Evolutionary conservation across 345 rosid species (phyloP).

Genomic region (Turritis glabra): DNA sequence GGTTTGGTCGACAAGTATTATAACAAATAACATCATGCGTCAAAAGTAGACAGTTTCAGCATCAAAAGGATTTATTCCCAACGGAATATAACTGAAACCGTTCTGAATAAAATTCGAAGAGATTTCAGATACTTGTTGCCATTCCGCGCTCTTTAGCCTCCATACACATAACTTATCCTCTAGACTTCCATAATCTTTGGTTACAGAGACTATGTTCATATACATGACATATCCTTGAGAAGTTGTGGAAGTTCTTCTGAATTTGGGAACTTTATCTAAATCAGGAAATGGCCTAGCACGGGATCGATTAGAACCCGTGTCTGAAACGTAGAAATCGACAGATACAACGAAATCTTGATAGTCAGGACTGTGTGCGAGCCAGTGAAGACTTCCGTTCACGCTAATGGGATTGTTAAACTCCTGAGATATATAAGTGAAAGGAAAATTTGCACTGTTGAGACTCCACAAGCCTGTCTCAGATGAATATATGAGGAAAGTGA

Average conservation of each 20-base stretch:
- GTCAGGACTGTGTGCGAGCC: not conserved
- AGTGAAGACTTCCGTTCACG: constrained; percentile 18
- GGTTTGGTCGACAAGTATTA: no score
- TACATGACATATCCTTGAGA: constrained; percentile 16
- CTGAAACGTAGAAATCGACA: not conserved
- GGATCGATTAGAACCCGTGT: not conserved
- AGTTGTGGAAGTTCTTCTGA: not conserved
- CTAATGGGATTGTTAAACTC: not conserved
- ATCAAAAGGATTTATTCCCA: constrained; percentile 5
- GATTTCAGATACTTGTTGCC: not conserved
- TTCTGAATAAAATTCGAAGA: not conserved
- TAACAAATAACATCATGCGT: no score
- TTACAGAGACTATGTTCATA: not conserved
- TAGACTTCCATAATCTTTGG: not conserved
- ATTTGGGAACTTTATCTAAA: not conserved
- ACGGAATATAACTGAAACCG: not conserved
- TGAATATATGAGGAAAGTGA: not conserved
- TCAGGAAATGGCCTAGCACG: constrained; percentile 8
- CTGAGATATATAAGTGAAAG: not conserved
- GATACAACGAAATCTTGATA: constrained; percentile 6
- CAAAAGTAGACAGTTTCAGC: not conserved
- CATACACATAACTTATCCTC: constrained; percentile 15
- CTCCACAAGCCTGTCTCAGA: constrained; percentile 22
- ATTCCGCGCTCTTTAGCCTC: not conserved
- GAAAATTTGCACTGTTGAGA: not conserved